A percentile compares a stretch with the other conserved stretches of the same genome.
Conservation (phyloP, 192 early-diverging fungal genomes). For the Umbelopsis vinacea region DNA sequence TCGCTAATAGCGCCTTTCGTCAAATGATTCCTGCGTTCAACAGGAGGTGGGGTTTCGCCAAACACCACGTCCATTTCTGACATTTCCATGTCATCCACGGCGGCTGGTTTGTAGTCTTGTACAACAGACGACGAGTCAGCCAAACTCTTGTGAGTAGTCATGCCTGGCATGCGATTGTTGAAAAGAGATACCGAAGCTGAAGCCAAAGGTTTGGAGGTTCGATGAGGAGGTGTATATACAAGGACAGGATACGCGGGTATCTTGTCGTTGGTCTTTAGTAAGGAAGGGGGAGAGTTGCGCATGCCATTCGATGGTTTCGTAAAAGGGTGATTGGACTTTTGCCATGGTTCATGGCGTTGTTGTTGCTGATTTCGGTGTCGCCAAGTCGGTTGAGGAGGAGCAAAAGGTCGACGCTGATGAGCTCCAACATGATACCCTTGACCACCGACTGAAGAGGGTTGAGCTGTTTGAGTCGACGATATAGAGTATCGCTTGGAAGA, state of each 20-base stretch:
- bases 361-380: slow-evolving; percentile 11
- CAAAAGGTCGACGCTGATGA: slow-evolving; percentile 24
- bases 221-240: slow-evolving; percentile 15
- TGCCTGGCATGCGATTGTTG: slow-evolving; percentile 29
- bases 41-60: slow-evolving; percentile 11
- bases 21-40: slow-evolving; percentile 18
- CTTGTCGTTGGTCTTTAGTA: slow-evolving; percentile 4
- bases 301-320: neutral
- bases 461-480: neutral
- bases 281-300: slow-evolving; percentile 1
- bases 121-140: neutral
- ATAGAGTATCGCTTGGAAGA: neutral
- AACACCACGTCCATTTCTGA: slow-evolving; percentile 27
- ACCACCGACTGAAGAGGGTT: slow-evolving; percentile 22
- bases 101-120: neutral
- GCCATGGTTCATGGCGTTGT: neutral
- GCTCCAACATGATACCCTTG: slow-evolving; percentile 26
- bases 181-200: slow-evolving; percentile 24
- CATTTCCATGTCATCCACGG: slow-evolving; percentile 21
- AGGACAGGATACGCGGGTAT: slow-evolving; percentile 3
- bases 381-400: slow-evolving; percentile 24
- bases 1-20: slow-evolving; percentile 20
- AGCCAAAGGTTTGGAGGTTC: neutral
- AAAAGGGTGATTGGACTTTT: neutral
- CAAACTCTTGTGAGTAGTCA: slow-evolving; percentile 20